Conservation (phyloP, 306 rosid genomes). For the Carpinus fangiana region DNA sequence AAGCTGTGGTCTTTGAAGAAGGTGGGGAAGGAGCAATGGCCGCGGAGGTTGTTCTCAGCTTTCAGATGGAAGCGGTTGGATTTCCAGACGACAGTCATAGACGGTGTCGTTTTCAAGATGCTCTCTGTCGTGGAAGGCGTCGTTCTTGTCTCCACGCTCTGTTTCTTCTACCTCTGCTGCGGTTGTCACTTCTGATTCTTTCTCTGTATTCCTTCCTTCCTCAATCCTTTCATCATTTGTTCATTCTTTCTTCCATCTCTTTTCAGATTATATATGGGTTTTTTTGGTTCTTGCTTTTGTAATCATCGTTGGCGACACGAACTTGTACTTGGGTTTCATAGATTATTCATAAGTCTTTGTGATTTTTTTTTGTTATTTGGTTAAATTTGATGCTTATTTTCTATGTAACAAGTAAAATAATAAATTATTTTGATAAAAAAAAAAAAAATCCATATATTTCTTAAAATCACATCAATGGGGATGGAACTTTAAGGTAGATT, state of each 20-base stretch:
- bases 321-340: constrained; percentile 1
- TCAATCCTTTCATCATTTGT: neutral
- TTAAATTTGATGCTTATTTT: too few species aligned
- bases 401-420: too few species aligned
- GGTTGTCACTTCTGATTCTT: constrained; percentile 62
- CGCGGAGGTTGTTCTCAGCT: constrained; percentile 46
- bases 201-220: neutral
- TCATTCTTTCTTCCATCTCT: neutral
- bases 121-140: constrained; percentile 58
- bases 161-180: constrained; percentile 81
- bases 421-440: too few species aligned
- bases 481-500: too few species aligned
- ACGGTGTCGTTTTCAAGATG: constrained; percentile 60
- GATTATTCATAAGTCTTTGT: neutral
- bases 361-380: neutral
- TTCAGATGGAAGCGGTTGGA: constrained; percentile 55
- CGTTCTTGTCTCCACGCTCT: constrained; percentile 64
- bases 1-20: constrained; percentile 59
- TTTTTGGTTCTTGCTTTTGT: neutral
- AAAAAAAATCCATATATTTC: too few species aligned
- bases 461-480: too few species aligned
- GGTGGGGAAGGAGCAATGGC: constrained; percentile 56
- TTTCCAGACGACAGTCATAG: constrained; percentile 49
- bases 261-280: neutral
- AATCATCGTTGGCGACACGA: neutral